These are phyloP conservation scores for Nicotiana obtusifolia DNA, from an alignment of 257 asterid genomes.

Conservation along the genomic window DNA sequence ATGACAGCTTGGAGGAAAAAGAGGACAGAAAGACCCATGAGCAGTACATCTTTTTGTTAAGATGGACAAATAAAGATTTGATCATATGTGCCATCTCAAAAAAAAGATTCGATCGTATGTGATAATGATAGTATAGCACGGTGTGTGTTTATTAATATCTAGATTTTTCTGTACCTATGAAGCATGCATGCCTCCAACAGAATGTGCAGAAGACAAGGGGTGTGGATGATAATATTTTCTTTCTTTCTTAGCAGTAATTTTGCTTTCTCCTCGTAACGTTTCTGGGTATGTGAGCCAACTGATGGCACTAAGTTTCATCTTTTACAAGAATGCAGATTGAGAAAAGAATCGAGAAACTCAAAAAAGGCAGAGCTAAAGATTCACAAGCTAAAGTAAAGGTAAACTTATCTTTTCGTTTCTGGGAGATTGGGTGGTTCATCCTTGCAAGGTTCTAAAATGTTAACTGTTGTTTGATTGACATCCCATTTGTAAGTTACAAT, in stretches of 20 bases:
- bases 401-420: background rate
- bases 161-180: constrained; percentile 1
- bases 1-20: background rate
- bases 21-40: background rate
- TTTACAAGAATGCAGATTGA: constrained; percentile 85
- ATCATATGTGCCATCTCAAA: background rate
- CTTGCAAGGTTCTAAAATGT: background rate
- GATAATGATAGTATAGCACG: background rate
- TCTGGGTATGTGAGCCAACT: constrained; percentile 11
- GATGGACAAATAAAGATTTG: background rate
- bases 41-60: background rate
- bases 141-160: background rate
- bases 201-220: background rate
- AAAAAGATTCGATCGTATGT: background rate
- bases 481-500: background rate
- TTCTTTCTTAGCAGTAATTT: background rate
- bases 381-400: constrained; percentile 86
- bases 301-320: constrained; percentile 33
- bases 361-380: constrained; percentile 77
- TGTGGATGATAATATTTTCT: background rate
- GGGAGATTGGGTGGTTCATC: background rate
- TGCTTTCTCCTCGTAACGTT: background rate
- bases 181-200: background rate
- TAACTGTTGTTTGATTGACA: background rate
- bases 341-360: constrained; percentile 90